Conservation (phyloP, 1,284 basidiomycete genomes). For the Volvariella volvacea region DNA sequence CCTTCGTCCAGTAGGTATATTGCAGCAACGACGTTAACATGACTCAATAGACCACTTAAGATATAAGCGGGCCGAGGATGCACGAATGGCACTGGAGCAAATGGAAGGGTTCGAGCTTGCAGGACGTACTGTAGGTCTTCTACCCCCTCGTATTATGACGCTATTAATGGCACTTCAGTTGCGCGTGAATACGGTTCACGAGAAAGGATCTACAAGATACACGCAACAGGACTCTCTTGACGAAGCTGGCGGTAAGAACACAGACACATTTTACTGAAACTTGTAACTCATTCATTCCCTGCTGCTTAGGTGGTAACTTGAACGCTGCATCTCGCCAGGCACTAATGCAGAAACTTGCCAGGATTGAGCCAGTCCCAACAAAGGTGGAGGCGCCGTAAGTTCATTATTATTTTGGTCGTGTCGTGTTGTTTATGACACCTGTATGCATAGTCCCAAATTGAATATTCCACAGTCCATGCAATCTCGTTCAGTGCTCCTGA, state of each 20-base stretch:
- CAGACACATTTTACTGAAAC: conserved; percentile 2
- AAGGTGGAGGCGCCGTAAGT: conserved; percentile 56
- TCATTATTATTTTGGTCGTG: conserved; percentile 3
- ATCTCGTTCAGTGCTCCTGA: conserved; percentile 80
- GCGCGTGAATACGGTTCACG: conserved; percentile 86
- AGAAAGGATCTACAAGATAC: conserved; percentile 73
- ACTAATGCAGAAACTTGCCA: conserved; percentile 98
- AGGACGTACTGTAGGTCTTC: conserved; percentile 73
- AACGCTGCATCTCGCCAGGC: conserved; percentile 94
- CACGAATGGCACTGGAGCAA: conserved; percentile 93
- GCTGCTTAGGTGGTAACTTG: conserved; percentile 72
- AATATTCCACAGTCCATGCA: conserved; percentile 76
- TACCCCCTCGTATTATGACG: not conserved
- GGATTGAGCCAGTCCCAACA: conserved; percentile 62
- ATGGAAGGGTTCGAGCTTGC: conserved; percentile 99
- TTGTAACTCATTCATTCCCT: not conserved
- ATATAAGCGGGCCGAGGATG: conserved; percentile 85
- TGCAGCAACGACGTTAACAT: not conserved
- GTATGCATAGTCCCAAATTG: conserved; percentile 43
- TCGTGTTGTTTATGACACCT: conserved; percentile 6
- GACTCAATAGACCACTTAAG: conserved; percentile 28
- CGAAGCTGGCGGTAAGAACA: conserved; percentile 65
- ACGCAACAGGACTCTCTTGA: conserved; percentile 76
- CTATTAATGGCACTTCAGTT: conserved; percentile 41
- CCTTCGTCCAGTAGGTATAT: conserved; percentile 84